phyloP scores from a whole-genome alignment of 163 green algal species.

The Volvox carteri region DNA sequence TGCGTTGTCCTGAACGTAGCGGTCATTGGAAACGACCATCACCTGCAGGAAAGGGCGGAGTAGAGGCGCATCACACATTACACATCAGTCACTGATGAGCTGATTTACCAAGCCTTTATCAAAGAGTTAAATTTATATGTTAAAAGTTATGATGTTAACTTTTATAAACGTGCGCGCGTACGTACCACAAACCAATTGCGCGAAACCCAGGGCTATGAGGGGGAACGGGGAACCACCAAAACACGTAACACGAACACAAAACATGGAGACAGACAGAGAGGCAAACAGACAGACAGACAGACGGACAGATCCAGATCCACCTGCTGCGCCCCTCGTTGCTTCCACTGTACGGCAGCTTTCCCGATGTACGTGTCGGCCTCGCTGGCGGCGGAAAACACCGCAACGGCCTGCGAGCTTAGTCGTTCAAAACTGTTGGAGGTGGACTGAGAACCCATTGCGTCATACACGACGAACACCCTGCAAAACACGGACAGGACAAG shows the following conservation, averaged over 20 bases:
- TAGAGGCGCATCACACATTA: not conserved
- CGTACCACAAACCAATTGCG: too few relatives aligned
- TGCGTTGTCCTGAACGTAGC: slow-evolving; percentile 15
- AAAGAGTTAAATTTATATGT: too few relatives aligned
- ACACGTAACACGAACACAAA: not conserved
- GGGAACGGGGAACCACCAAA: too few relatives aligned
- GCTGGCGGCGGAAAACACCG: not conserved
- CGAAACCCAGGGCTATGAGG: too few relatives aligned
- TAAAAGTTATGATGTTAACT: too few relatives aligned
- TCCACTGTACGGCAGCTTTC: not conserved
- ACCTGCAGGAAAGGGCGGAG: slow-evolving; percentile 10
- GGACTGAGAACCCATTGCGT: slow-evolving; percentile 14
- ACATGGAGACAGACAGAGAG: not conserved
- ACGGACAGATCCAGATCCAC: not conserved
- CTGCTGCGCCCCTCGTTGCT: slow-evolving; percentile 8
- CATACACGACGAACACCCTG: slow-evolving; percentile 50
- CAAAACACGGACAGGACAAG: not conserved
- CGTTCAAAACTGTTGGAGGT: not conserved
- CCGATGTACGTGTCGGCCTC: slow-evolving; percentile 50
- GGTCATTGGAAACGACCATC: slow-evolving; percentile 54
- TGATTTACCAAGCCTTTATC: too few relatives aligned
- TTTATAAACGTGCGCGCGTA: too few relatives aligned
- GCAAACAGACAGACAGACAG: not conserved
- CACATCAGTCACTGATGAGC: too few relatives aligned
- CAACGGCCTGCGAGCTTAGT: not conserved